A percentile compares a stretch with the other conserved stretches of the same genome.
phyloP scores from a whole-genome alignment of 192 early-diverging fungal genomes.

The Thamnidium elegans region DNA sequence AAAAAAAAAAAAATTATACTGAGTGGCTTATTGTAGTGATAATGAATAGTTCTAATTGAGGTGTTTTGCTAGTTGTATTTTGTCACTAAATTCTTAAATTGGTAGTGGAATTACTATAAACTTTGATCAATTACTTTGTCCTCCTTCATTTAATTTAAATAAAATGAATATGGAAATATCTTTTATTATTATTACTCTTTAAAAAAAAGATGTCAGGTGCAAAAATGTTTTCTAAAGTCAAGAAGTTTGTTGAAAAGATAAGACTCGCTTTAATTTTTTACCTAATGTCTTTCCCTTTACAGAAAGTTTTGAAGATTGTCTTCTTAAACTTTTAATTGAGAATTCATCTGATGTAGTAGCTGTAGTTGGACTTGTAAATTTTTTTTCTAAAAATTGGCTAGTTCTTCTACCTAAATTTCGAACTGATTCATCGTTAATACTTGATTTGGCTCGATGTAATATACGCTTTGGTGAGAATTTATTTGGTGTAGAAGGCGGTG shows the following conservation, averaged over 20 bases:
- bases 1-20: conserved; percentile 1
- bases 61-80: too few relatives aligned
- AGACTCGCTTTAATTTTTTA: conserved; percentile 4
- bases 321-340: conserved; percentile 11
- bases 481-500: not conserved
- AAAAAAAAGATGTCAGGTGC: not conserved
- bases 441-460: conserved; percentile 11
- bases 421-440: conserved; percentile 10
- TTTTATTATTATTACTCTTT: too few relatives aligned
- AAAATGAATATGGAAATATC: too few relatives aligned
- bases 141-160: conserved; percentile 4
- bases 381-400: conserved; percentile 4
- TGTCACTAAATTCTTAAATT: too few relatives aligned
- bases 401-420: not conserved
- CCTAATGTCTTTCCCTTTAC: conserved; percentile 2
- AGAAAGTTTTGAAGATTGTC: conserved; percentile 10
- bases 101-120: too few relatives aligned
- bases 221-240: not conserved
- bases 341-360: not conserved
- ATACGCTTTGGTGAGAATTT: conserved; percentile 8
- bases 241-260: conserved; percentile 16
- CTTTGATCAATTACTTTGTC: not conserved
- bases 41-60: too few relatives aligned
- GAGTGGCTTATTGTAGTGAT: not conserved
- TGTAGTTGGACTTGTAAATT: not conserved